Conservation (phyloP, 352 stramenopile species). For the Phytophthora aleatoria region DNA sequence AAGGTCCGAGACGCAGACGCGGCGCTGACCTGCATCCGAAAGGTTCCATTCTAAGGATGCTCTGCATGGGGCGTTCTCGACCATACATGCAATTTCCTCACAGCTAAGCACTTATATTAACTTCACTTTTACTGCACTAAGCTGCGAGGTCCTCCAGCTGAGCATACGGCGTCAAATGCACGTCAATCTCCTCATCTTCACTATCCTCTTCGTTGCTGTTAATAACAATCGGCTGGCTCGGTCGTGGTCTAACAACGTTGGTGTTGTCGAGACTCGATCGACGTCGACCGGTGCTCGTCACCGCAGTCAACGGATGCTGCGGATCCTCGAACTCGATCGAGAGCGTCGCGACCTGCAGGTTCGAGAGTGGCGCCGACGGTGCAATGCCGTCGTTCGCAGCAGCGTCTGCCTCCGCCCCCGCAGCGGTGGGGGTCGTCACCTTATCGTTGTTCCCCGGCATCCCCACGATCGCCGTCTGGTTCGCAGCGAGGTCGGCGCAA, state of each 20-base stretch:
- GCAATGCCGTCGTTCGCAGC: not conserved
- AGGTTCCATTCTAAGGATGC: not conserved
- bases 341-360: constrained; percentile 27
- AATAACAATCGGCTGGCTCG: constrained; percentile 13
- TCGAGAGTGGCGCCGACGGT: constrained; percentile 8
- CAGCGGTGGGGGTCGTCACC: constrained; percentile 6
- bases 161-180: constrained; percentile 20
- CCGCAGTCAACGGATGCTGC: constrained; percentile 32
- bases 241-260: constrained; percentile 24
- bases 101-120: constrained; percentile 31
- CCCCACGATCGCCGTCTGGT: constrained; percentile 22
- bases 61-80: constrained; percentile 3
- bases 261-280: constrained; percentile 32
- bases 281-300: constrained; percentile 31
- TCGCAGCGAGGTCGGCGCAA: constrained; percentile 28
- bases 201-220: constrained; percentile 11
- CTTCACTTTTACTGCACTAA: constrained; percentile 17
- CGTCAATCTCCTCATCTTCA: constrained; percentile 21
- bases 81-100: constrained; percentile 10
- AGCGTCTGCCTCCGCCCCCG: not conserved
- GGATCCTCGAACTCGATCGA: constrained; percentile 40
- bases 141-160: constrained; percentile 20
- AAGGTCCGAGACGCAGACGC: constrained; percentile 9
- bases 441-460: not conserved
- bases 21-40: not conserved